Conservation (phyloP, 352 stramenopile species). For the Pythium dissimile region DNA sequence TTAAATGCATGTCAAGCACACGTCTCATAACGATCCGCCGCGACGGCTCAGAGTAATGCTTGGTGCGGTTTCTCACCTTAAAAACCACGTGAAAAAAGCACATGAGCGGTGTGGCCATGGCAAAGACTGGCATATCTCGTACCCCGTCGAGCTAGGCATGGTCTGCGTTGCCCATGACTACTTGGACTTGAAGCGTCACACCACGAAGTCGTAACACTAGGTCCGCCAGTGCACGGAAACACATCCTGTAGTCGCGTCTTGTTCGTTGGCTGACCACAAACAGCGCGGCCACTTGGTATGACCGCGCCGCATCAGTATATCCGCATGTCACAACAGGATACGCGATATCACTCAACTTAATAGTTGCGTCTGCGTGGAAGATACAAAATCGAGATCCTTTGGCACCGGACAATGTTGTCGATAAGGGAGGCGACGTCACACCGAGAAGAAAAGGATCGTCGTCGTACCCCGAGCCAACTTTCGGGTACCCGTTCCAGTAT, state of each 20-base stretch:
- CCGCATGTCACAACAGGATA: background rate
- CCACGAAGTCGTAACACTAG: background rate
- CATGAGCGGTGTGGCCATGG: background rate
- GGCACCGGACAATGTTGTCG: background rate
- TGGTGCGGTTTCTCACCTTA: background rate
- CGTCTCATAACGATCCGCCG: background rate
- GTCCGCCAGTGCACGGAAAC: background rate
- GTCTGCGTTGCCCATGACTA: background rate
- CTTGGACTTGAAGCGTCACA: background rate
- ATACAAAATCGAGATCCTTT: background rate
- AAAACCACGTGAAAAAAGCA: background rate
- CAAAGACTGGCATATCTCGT: background rate
- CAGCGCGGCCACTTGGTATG: background rate
- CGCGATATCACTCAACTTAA: background rate
- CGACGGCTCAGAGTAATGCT: background rate
- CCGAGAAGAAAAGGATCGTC: background rate
- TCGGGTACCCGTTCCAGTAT: background rate
- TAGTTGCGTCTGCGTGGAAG: background rate
- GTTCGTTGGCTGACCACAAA: constrained; percentile 2
- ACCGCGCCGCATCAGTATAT: background rate
- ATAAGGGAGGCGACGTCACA: background rate
- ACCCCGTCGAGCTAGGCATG: background rate
- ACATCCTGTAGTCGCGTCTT: background rate
- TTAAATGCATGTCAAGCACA: constrained; percentile 1
- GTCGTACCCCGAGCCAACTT: no score